Conservation (phyloP, 208 protist genomes). For the Crithidia sp. region DNA sequence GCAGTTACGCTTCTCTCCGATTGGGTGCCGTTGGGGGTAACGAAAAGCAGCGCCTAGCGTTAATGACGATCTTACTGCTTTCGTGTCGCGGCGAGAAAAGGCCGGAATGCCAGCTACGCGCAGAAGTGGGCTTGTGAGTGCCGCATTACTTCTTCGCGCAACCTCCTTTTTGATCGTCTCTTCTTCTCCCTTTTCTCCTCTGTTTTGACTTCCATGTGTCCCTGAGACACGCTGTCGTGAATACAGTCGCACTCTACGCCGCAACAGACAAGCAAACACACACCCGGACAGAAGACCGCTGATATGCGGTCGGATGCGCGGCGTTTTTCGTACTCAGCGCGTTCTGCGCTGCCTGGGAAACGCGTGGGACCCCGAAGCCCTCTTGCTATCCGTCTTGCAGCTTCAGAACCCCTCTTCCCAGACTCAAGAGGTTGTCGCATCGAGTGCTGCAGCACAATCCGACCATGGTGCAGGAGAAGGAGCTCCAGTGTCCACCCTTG, state of each 20-base stretch:
- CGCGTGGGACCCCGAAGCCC: neutral
- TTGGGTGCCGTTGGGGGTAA: no score
- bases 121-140: no score
- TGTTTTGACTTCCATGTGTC: no score
- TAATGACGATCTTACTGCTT: no score
- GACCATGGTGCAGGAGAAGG: neutral
- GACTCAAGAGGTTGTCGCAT: neutral
- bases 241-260: neutral
- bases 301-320: constrained; percentile 7
- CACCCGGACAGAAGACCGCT: neutral
- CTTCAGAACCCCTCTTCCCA: constrained; percentile 1
- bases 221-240: no score
- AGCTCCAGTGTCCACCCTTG: no score
- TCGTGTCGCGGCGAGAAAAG: no score
- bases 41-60: no score
- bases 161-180: neutral
- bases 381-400: constrained; percentile 14
- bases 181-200: neutral
- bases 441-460: neutral
- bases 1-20: no score
- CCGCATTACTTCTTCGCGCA: neutral
- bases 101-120: no score
- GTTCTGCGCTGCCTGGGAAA: constrained; percentile 11
- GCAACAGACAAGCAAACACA: neutral
- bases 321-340: neutral